A percentile compares a stretch with the other conserved stretches of the same genome.
These are phyloP conservation scores for Cardamine occulta DNA, from an alignment of 345 rosid species.

Conservation along the genomic window DNA sequence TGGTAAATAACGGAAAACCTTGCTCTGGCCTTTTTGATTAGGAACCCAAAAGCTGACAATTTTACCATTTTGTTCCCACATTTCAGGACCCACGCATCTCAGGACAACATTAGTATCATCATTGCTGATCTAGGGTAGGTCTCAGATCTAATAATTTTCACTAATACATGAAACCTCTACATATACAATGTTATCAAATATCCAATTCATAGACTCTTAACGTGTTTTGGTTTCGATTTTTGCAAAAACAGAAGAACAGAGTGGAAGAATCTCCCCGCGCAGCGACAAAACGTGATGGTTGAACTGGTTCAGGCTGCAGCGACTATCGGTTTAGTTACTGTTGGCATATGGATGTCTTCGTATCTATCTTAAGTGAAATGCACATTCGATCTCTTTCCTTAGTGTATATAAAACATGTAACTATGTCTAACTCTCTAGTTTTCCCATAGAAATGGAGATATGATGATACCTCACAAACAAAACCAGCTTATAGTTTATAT, in stretches of 20 bases:
- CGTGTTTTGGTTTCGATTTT: conserved; percentile 6
- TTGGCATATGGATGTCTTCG: conserved; percentile 84
- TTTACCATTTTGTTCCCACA: not conserved
- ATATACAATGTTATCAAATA: not conserved
- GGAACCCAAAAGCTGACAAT: conserved; percentile 25
- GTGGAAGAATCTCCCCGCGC: conserved; percentile 69
- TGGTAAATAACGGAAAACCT: conserved; percentile 53
- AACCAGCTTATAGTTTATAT: not conserved
- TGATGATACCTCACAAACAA: conserved; percentile 32
- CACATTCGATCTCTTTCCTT: conserved; percentile 22
- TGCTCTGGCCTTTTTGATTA: not conserved
- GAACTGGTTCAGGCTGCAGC: conserved; percentile 82
- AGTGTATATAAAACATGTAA: conserved; percentile 32
- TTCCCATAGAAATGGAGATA: conserved; percentile 31
- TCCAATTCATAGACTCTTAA: not conserved
- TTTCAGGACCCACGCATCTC: conserved; percentile 71
- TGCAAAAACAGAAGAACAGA: conserved; percentile 56
- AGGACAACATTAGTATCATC: conserved; percentile 78
- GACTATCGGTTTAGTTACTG: conserved; percentile 69
- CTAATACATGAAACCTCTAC: not conserved
- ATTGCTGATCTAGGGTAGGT: conserved; percentile 88
- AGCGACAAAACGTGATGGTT: conserved; percentile 55
- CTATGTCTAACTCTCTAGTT: conserved; percentile 29
- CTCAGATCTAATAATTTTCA: not conserved
- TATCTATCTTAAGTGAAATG: conserved; percentile 50